phyloP scores from a whole-genome alignment of 179 eudicot genomes.

The Sideroxylon spinosum region DNA sequence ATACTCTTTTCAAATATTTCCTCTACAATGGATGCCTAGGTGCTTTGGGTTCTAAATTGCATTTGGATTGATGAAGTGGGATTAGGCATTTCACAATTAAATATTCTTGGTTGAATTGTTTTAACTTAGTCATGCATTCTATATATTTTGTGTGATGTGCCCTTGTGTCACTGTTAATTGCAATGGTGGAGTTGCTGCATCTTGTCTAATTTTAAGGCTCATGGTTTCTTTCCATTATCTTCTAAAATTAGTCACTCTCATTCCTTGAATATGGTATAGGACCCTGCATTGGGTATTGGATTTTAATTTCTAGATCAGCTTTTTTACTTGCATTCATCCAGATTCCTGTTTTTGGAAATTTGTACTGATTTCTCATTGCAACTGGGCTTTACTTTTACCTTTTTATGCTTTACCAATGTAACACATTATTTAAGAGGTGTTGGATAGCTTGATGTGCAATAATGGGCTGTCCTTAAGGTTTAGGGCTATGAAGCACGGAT shows the following conservation, averaged over 20 bases:
- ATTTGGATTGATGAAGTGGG: conserved; percentile 1
- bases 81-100: background rate
- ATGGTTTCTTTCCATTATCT: background rate
- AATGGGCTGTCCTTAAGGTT: too few relatives aligned
- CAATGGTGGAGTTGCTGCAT: background rate
- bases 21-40: background rate
- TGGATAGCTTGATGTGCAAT: too few relatives aligned
- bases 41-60: conserved; percentile 5
- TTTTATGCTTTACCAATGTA: too few relatives aligned
- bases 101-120: background rate
- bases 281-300: background rate
- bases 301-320: background rate
- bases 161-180: background rate
- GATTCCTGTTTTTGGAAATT: too few relatives aligned
- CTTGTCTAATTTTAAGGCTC: background rate
- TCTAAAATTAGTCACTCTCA: background rate
- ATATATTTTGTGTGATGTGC: background rate
- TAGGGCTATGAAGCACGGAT: too few relatives aligned
- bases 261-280: background rate
- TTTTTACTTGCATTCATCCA: too few relatives aligned
- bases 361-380: too few relatives aligned
- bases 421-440: too few relatives aligned
- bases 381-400: too few relatives aligned
- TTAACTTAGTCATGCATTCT: background rate
- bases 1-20: background rate